A percentile compares a stretch with the other conserved stretches of the same genome.
These are phyloP conservation scores for Bryum argenteum DNA, from an alignment of 225 moss, liverwort and hornwort genomes.

Conservation along the genomic window DNA sequence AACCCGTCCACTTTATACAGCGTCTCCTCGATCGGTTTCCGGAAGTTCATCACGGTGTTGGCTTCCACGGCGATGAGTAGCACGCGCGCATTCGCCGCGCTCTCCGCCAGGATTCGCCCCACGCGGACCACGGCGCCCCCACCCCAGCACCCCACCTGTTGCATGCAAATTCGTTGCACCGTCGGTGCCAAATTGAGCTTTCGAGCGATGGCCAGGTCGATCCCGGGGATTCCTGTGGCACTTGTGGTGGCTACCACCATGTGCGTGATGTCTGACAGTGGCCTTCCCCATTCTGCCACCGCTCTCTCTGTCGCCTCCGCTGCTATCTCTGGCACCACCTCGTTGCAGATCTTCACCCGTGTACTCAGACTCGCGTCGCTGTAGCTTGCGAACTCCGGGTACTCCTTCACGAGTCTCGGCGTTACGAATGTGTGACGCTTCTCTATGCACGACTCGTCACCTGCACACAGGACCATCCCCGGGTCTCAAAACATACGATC, in stretches of 20 bases:
- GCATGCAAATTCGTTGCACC: constrained; percentile 54
- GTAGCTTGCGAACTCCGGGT: constrained; percentile 51
- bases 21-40: constrained; percentile 46
- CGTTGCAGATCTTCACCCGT: constrained; percentile 48
- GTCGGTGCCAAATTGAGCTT: constrained; percentile 41
- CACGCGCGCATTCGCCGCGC: constrained; percentile 46
- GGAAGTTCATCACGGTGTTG: constrained; percentile 59
- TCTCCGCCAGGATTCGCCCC: constrained; percentile 52
- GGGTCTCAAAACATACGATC: too few species aligned
- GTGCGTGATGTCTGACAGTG: constrained; percentile 54
- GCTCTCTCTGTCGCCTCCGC: constrained; percentile 32
- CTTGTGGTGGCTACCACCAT: constrained; percentile 52
- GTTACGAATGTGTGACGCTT: constrained; percentile 59
- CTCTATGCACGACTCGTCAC: constrained; percentile 48
- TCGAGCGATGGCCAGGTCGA: constrained; percentile 51
- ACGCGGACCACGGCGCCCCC: constrained; percentile 50
- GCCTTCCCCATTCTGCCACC: constrained; percentile 45
- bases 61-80: constrained; percentile 51
- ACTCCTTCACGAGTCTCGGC: constrained; percentile 40
- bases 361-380: constrained; percentile 43
- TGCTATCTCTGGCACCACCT: constrained; percentile 47
- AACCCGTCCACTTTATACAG: constrained; percentile 47
- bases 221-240: constrained; percentile 39
- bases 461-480: constrained; percentile 24
- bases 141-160: constrained; percentile 53